Evolutionary conservation across 2,329 filamentous ascomycete genomes (phyloP), one percentile per base, ranked within the genome.

Genomic region (Allantophomopsis cytisporea): DNA sequence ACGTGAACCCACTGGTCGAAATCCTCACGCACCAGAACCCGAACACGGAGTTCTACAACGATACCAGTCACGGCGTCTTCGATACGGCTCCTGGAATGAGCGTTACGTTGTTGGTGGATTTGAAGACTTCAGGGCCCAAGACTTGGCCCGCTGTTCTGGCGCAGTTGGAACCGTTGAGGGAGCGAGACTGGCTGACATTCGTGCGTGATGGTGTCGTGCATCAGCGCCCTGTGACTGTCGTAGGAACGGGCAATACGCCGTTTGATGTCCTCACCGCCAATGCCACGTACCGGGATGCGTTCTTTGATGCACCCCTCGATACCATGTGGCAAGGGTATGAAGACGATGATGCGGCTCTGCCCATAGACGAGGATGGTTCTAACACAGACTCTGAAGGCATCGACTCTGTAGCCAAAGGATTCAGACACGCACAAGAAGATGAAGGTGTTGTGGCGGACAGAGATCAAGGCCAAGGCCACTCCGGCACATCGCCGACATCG

Each of bases 211-310:
- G 61, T 13, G 52, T 60, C 13, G 52, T 80, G 2, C 54, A 70
- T 31, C 52, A 60, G 16, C 63, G 79, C 1, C 73, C 76, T 1
- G 57, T 86, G 30, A 85, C 80, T 0, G 69, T 85, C 2, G 76
- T 86, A 2, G 77, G 71, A 2, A 83, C 78, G 1, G 81, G 82
- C 11, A 71, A 72, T 45, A 69, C 73, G 1, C 73, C 69, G 0
- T 77, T 80, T 48, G 64, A 73, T 40, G 51, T 68, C 7, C 50
- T 82, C 8, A 58, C 65, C 3, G 54, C 60, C n/a, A 72, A 73
- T 48, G 47, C 58, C 5, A 71, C 66, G 1, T 66, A 72, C 44
- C 63, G 74, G 21, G 75, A 82, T 53, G 60, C 74, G 40, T 81
- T 81, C 56, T 78, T 76, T 50, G 80, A 83, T 47, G 79, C 78